Evolutionary conservation across 345 rosid species (phyloP).

Genomic region (Eutrema heterophyllum): DNA sequence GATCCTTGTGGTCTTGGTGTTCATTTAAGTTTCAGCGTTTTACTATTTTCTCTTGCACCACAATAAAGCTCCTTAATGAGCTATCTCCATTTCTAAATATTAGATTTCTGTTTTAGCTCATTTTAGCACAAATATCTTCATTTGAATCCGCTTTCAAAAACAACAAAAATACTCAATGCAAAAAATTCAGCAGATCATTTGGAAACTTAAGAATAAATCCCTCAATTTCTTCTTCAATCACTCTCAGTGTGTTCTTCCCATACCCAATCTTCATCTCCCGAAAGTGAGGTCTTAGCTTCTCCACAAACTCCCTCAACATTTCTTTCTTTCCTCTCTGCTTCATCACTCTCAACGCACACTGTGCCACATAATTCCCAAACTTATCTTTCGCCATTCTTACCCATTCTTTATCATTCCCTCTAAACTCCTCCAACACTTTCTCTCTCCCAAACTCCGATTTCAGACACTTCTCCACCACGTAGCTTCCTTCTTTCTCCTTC

Average conservation of each 20-base stretch:
- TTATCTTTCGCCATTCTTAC: background rate
- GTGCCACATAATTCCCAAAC: conserved; percentile 12
- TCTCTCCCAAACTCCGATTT: background rate
- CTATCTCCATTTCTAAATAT: too few relatives aligned
- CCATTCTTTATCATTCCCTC: background rate
- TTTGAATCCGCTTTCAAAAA: too few relatives aligned
- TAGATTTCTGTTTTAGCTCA: too few relatives aligned
- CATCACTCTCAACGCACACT: conserved; percentile 11
- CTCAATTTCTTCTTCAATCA: background rate
- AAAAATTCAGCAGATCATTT: background rate
- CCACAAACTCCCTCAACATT: background rate
- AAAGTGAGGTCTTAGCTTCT: conserved; percentile 13
- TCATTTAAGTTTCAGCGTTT: too few relatives aligned
- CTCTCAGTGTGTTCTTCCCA: background rate
- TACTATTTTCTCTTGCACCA: too few relatives aligned
- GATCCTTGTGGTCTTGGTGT: too few relatives aligned
- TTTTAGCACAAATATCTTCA: too few relatives aligned
- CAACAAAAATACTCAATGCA: background rate
- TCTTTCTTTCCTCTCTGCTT: background rate
- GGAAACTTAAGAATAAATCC: background rate
- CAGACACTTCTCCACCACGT: conserved; percentile 18
- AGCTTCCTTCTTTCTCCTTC: background rate
- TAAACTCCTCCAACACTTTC: conserved; percentile 6
- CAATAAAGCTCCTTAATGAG: too few relatives aligned
- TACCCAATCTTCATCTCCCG: background rate